Base-by-base conservation (phyloP, 2,329 filamentous ascomycete species). In the Dactylellina haptotyla region DNA sequence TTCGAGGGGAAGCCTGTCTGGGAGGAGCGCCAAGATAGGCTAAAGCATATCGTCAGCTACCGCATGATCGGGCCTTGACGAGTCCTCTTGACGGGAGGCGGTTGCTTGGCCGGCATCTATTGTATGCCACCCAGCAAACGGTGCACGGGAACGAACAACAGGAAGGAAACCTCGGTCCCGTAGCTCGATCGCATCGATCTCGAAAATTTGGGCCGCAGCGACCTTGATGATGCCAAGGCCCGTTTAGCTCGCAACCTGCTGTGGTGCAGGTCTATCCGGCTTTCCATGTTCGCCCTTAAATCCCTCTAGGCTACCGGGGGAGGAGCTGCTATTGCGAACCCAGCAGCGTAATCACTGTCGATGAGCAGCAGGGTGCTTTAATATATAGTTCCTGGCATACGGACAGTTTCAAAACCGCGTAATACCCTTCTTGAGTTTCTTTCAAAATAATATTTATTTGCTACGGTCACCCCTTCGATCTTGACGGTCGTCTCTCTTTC, bases 1-100 rank as follows among this genome's bases (percentile, higher is more conserved):
- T 26, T 28, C 18, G 58, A 48, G 39, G 53, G 46, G 64, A 70
- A 70, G 56, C 56, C 56, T 70, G 56, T 56, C 37, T 48, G 48
- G 39, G 51, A 39, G 43, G 41, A 34, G 32, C 14, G 56, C 65
- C 20, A 57, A 70, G 63, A 34, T 25, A 34, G 65, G 16, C 53
- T 54, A 63, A 28, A 4, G 10, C 48, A 26, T 34, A 50, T 70
- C 57, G 48, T 70, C 65, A 70, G 57, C 64, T 48, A 48, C 37
- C 39, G 34, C 51, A 67, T 53, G 54, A 61, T 69, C 46, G 53
- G 32, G 20, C 48, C 30, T 54, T 16, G 45, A 6, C 10, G 18
- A 46, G 9, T 8, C 43, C 6, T 20, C 43, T 16, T 25, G 8
- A n/a, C n/a, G n/a, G n/a, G n/a, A n/a, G 39, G 39, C 14, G n/a